Base-by-base conservation (phyloP, 1,139 yeast species). In the Casaregolazyma lundiana region DNA sequence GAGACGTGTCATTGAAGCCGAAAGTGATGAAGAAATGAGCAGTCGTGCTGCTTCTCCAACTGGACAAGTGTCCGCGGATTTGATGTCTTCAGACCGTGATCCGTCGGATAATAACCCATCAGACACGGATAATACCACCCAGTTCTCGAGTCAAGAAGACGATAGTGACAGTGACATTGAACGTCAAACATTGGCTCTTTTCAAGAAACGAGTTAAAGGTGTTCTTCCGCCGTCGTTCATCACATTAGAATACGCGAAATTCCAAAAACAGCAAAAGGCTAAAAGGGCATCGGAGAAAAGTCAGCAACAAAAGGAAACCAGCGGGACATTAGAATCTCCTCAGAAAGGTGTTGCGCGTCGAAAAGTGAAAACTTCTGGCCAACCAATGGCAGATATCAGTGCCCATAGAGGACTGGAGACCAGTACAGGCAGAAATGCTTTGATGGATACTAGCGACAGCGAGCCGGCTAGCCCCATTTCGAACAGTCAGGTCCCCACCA, bases 211-310 rank as follows among this genome's bases (percentile, higher is more conserved):
- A 21, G 48, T 49, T 1, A 36, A 51, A 29, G 54, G 55, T 3
- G 49, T 52, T 15, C 44, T 52, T 6, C 55, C 55, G 2, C 55
- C 55, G 2, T 52, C 55, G 2, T 52, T 50, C 26, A 48, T 52
- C 13, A 52, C 55, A 17, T 19, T 51, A 9, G 53, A 52, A n/a
- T 52, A 52, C 22, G 50, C 49, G 9, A 20, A 44, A 35, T 44
- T 42, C 36, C 19, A 18, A 19, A 37, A 44, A 4, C 43, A 38
- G 16, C 45, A 38, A 18, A 35, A 37, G 20, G 20, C 19, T 17
- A 37, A 45, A 22, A 24, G 19, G 32, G 29, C 24, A 5, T 34
- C 34, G n/a, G 22, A 9, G 21, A 22, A 9, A 9, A 24, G 20
- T 15, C 32, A 22, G 3, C 15, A 19, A 35, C 39, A 38, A 11